Evolutionary conservation across 2,329 filamentous ascomycete species (phyloP).

Genomic region (Neurospora sp.): DNA sequence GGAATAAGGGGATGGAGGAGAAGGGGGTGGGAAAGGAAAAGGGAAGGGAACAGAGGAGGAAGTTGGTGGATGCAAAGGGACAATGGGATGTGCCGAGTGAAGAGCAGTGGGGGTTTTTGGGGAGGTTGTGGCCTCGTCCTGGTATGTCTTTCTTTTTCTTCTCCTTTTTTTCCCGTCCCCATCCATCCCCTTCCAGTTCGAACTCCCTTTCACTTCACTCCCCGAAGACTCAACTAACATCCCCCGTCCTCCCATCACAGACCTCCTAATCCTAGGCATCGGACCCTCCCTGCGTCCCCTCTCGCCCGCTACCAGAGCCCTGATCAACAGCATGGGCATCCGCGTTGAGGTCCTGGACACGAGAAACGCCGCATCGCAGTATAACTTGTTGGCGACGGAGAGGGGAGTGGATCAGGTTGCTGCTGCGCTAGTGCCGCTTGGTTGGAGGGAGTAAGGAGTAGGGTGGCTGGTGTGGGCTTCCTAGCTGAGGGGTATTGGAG

Average conservation of each 20-base stretch:
- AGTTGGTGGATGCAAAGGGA: conserved; percentile 62
- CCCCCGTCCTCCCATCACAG: conserved; percentile 29
- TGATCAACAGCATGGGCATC: conserved; percentile 70
- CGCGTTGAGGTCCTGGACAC: conserved; percentile 85
- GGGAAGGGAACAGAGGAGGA: conserved; percentile 17
- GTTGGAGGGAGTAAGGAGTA: conserved; percentile 52
- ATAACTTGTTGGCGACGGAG: conserved; percentile 92
- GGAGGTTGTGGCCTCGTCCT: conserved; percentile 77
- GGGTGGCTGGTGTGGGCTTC: no score
- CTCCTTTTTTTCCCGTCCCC: neutral
- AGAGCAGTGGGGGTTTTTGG: conserved; percentile 64
- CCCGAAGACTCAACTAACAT: neutral
- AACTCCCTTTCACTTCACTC: no score
- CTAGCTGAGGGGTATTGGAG: no score
- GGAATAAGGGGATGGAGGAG: no score
- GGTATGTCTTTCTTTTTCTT: conserved; percentile 43
- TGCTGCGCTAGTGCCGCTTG: conserved; percentile 77
- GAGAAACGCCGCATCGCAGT: conserved; percentile 85
- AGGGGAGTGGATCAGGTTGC: conserved; percentile 76
- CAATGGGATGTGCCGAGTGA: conserved; percentile 63
- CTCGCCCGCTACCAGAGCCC: conserved; percentile 60
- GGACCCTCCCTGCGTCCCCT: conserved; percentile 68
- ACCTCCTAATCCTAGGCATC: conserved; percentile 81
- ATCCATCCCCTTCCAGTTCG: no score
- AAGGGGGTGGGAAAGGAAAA: conserved; percentile 9